Evolutionary conservation across 2,329 filamentous ascomycete species (phyloP), one percentile per base, ranked within the genome.

Genomic region (Neocucurbitaria cava): DNA sequence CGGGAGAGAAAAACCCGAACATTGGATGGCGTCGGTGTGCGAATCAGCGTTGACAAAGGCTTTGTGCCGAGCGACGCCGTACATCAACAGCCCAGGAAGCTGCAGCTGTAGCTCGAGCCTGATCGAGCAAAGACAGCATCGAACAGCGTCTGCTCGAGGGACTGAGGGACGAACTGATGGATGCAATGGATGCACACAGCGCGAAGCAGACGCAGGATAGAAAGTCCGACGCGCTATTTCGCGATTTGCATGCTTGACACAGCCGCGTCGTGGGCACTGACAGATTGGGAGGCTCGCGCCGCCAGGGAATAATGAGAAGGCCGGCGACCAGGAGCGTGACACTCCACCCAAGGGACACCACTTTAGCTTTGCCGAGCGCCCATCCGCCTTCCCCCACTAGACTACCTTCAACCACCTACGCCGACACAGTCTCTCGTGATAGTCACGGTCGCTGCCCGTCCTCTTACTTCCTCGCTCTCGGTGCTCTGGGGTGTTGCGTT

Each of bases 11-110:
- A 40, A 49, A 42, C 26, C 23, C 30, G 31, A 45, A 18, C 46
- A 49, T 43, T 23, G 24, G 18, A 52, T 35, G 48, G 56, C 43
- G 39, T 18, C 39, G 21, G 24, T n/a, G 20, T 46, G 40, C 55
- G 30, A 46, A 52, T 52, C 52, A 55, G 39, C 30, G 36, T 23
- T 40, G 31, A 40, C 39, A 41, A 42, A 46, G 39, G 49, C 35
- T 26, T 45, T 52, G 40, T 38, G 51, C 54, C 46, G 56, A 55
- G 47, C 30, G 55, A 51, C 40, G 49, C 56, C 38, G 47, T 51
- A 40, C 47, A 55, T 45, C 48, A 49, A 46, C 45, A 24, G 46
- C 28, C 41, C 31, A 46, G 23, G n/a, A 44, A 35, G 46, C 21
- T 51, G 49, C 49, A 59, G 49, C 49, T 40, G 33, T 46, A 56